Evolutionary conservation across 331 rosid species (phyloP), one percentile per base, ranked within the genome.

Genomic region (Quercus phellos): DNA sequence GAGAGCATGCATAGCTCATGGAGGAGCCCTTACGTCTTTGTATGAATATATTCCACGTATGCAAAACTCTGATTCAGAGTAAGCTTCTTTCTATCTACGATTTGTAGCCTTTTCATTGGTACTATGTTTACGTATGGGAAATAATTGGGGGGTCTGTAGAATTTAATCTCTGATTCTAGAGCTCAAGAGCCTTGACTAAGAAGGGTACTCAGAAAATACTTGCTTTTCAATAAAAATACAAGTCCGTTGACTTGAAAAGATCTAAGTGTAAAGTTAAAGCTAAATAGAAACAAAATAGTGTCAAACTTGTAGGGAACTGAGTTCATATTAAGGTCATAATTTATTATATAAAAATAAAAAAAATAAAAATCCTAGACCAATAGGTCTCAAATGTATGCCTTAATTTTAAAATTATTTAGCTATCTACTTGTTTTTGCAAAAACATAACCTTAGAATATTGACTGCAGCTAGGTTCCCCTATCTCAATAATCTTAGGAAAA

Each of bases 41-140:
- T 95, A 86, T 77, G 99, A 90, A 79, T 95, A 95, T 82, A 92
- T 95, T 70, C 89, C 90, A 0, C 98, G 98, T 34, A 92, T 94
- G 97, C 79, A 90, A 77, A 83, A 78, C 4, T 84, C 90, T 14
- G 88, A 83, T 61, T 68, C 88, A 69, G 91, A 86, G 99, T 94
- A 90, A 76, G 98, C 81, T 55, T 80, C 42, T 63, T 22, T 58
- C 30, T 70, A 55, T 78, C 55, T 50, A 27, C 51, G 60, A 32
- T 79, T 54, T 21, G 11, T 17, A n/a, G 60, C 61, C 43, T 27
- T 38, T 53, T 72, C 9, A 50, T 43, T 17, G 22, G 42, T 26
- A 43, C 6, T 56, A 18, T 4, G 55, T 59, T 38, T 59, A 16
- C 34, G 4, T 17, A 17, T 64, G 70, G 24, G 32, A 30, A 17